Evolutionary conservation across 73 alveolate genomes (phyloP).

Genomic region (Paramecium primaurelia): DNA sequence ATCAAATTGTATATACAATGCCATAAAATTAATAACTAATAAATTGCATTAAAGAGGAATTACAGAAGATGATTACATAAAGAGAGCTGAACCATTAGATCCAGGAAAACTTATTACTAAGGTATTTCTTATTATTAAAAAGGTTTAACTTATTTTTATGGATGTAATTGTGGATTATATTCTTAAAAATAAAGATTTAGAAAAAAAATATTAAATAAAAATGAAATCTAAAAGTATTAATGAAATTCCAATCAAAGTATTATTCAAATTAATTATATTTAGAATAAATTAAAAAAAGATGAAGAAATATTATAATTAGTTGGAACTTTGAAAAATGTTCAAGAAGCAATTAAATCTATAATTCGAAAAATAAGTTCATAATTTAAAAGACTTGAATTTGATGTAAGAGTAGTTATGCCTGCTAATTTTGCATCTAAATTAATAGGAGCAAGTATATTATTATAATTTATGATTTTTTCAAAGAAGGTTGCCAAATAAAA

Average conservation of each 20-base stretch:
- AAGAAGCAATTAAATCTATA: neutral
- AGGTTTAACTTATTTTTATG: neutral
- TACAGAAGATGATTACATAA: neutral
- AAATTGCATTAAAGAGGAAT: neutral
- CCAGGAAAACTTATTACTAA: neutral
- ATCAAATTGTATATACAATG: neutral
- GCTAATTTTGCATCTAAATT: slow-evolving; percentile 12
- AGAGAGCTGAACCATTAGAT: neutral
- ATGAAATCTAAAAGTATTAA: neutral
- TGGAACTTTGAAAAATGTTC: neutral
- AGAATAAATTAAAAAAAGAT: neutral
- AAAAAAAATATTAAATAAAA: neutral
- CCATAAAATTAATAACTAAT: neutral
- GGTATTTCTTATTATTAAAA: neutral
- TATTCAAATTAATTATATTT: neutral
- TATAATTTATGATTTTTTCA: neutral
- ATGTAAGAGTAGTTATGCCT: neutral
- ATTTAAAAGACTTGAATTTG: neutral
- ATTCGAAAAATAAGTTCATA: neutral
- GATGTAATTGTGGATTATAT: neutral
- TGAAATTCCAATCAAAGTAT: neutral
- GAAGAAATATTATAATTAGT: neutral
- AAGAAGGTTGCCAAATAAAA: slow-evolving; percentile 56
- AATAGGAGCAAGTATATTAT: slow-evolving; percentile 31
- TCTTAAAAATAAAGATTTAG: neutral